Percentiles rank a stretch among this genome's conserved stretches.
Evolutionary conservation across 2,329 filamentous ascomycete genomes (phyloP).

Genomic region (Fusarium nelsonii): DNA sequence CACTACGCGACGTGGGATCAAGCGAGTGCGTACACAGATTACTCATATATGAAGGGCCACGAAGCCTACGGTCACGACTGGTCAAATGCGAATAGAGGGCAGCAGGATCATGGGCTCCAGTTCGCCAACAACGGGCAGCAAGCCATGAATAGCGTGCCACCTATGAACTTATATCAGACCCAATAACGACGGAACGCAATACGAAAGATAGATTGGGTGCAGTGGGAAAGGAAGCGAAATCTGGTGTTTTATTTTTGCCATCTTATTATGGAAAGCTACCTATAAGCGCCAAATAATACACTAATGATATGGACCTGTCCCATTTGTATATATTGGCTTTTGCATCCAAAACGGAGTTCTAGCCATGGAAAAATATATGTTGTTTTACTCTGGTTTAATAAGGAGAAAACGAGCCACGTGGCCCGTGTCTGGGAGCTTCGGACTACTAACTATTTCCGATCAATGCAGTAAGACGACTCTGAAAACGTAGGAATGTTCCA

Average conservation of each 20-base stretch:
- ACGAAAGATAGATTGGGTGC: constrained; percentile 1
- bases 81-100: constrained; percentile 46
- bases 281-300: neutral
- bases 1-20: constrained; percentile 61
- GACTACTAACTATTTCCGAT: neutral
- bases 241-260: neutral
- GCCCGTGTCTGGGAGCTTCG: neutral
- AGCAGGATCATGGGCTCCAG: constrained; percentile 27
- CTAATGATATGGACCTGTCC: constrained; percentile 10
- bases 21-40: constrained; percentile 50
- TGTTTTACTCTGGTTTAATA: neutral
- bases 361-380: neutral
- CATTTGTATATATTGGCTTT: neutral
- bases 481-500: neutral
- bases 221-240: neutral
- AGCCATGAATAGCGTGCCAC: constrained; percentile 12
- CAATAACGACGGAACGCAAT: constrained; percentile 16
- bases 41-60: constrained; percentile 55
- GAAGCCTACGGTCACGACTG: constrained; percentile 55
- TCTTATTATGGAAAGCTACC: neutral
- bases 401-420: neutral
- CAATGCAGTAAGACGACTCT: neutral
- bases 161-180: constrained; percentile 29
- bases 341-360: neutral
- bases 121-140: constrained; percentile 27